Base-by-base conservation (phyloP, 116 monocot genomes). In the Phalaenopsis hybrid region DNA sequence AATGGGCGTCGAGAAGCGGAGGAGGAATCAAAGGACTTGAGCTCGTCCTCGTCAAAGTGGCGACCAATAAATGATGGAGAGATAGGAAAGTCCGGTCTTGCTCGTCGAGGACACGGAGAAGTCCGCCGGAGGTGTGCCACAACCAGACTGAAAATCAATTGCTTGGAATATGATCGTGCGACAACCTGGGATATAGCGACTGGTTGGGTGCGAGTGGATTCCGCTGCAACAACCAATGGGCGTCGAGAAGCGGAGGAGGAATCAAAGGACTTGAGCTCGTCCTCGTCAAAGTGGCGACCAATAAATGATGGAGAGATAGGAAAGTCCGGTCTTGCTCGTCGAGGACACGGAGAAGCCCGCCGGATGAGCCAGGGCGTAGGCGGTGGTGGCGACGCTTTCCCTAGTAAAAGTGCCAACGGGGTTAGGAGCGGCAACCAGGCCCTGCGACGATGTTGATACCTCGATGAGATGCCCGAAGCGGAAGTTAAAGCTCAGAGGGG, bases 241-340 rank as follows among this genome's bases (percentile, higher is more conserved):
- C 89, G 88, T 55, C 87, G 86, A 17, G 87, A 85, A 13, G 81
- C 82, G 70, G 90, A 81, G 52, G 84, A 57, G 31, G 89, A 79
- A 31, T 95, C 94, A 78, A 98, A 98, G 44, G 98, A 95, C 83
- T 92, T 98, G 79, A 95, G 93, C 88, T 98, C 98, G 82, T 98
- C 98, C 86, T 98, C 95, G 68, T 98, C 98, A 83, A 98, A 98
- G 89, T 98, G 90, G 78, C 87, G 91, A 13, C 95, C 94, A 74
- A 92, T 91, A 75, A 79, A 81, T n/a, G 73, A 79, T 0, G 84
- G 78, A 57, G 81, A 79, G 90, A 58, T 16, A 91, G 89, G 75
- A 94, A 91, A 33, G 87, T n/a, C 81, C 90, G 37, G 74, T 69
- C 83, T 17, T 81, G 76, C 43, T 89, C 88, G 31, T 87, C 91